Evolutionary conservation across 2,329 filamentous ascomycete species (phyloP), one percentile per base, ranked within the genome.

Genomic region (Phialemonium atrogriseum): DNA sequence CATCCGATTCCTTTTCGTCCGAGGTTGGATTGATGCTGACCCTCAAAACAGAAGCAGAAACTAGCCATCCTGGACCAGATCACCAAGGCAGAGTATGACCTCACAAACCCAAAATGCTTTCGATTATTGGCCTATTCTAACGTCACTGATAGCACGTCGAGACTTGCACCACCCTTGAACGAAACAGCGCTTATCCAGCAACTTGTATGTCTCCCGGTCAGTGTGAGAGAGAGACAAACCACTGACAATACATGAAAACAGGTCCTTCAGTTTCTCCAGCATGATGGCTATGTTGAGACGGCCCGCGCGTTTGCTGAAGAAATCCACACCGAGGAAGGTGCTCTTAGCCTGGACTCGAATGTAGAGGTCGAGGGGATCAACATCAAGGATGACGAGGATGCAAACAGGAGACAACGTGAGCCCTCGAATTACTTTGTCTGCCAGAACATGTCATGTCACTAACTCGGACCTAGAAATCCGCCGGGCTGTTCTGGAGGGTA

Each of bases 241-340:
- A 23, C 12, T 22, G 35, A 49, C 30, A 47, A 22, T 35, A 28
- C 15, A 7, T 22, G 8, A 10, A 19, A n/a, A 19, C 33, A 69
- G 63, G 71, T 79, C 12, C 70, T 87, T 23, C 88, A 95, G 56
- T 96, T 94, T 44, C 64, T 98, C 10, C 84, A 88, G 22, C 89
- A 96, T 46, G 91, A 96, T 48, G 91, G 91, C 37, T 96, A 95
- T 45, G 81, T 95, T 7, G 89, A 95, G 44, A 94, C 89, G 0
- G 88, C 88, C 7, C 76, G 80, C 41, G 86, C 85, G 1, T 96
- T 98, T 64, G 78, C 84, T 4, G 70, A 81, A 45, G 89, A 96
- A 49, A 77, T 94, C 16, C 71, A 75, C 33, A 63, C 71, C 11
- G 84, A 94, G 52, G 80, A 83, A 46, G 64, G 73, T 46, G 77